These are phyloP conservation scores for Phytophthora parvispora DNA, from an alignment of 352 stramenopile species.

Conservation along the genomic window DNA sequence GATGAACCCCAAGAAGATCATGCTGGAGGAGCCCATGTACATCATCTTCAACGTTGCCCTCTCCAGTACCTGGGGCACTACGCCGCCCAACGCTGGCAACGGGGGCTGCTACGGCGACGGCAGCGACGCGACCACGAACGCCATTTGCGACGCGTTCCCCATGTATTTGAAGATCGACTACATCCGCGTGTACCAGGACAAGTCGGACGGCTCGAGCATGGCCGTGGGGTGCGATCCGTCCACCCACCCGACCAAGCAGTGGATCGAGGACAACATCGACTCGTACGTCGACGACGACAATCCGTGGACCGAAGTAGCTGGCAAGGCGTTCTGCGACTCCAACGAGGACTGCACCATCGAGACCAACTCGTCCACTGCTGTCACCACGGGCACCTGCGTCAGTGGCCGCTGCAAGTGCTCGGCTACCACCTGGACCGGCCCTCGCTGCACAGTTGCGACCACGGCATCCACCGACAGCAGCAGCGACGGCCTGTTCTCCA, in stretches of 20 bases:
- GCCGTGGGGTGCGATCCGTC: slow-evolving; percentile 42
- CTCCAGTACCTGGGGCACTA: slow-evolving; percentile 76
- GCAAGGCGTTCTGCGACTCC: slow-evolving; percentile 23
- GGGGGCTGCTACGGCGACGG: slow-evolving; percentile 45
- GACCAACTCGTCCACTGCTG: no score
- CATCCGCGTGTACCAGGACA: slow-evolving; percentile 42
- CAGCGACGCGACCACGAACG: slow-evolving; percentile 12
- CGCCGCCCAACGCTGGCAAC: slow-evolving; percentile 55
- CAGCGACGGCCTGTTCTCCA: neutral
- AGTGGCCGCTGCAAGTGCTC: slow-evolving; percentile 28
- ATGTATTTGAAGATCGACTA: slow-evolving; percentile 67
- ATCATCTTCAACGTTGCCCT: slow-evolving; percentile 62
- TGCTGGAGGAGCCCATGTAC: slow-evolving; percentile 92
- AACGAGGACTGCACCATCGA: slow-evolving; percentile 28
- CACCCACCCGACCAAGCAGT: slow-evolving; percentile 53
- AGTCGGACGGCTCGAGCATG: slow-evolving; percentile 40
- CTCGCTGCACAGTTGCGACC: slow-evolving; percentile 22
- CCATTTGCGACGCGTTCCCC: slow-evolving; percentile 60
- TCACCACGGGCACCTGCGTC: slow-evolving; percentile 23
- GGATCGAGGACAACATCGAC: slow-evolving; percentile 43
- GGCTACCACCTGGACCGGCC: slow-evolving; percentile 23
- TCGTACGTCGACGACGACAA: slow-evolving; percentile 26
- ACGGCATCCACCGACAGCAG: no score
- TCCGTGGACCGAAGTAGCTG: slow-evolving; percentile 11
- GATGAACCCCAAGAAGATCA: slow-evolving; percentile 55